Conservation (phyloP, 805 yeast species). For the Candida sakaeoensis region DNA sequence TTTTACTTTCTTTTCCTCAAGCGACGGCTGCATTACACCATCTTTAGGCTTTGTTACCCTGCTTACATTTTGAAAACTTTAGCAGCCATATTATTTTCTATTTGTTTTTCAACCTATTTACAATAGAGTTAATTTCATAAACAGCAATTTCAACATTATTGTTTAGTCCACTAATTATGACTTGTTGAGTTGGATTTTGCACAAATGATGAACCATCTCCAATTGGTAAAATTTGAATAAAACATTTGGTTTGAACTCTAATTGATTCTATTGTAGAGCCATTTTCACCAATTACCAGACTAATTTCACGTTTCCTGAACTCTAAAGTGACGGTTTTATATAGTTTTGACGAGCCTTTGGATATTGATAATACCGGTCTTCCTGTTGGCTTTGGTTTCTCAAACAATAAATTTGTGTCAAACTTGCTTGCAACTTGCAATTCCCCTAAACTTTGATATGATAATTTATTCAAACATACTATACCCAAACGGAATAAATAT, state of each 20-base stretch:
- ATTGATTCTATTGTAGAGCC: slow-evolving; percentile 22
- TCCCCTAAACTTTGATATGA: background rate
- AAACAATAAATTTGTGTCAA: background rate
- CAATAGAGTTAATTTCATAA: slow-evolving; percentile 10
- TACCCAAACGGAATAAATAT: background rate
- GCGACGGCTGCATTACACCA: no score
- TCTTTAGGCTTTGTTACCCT: slow-evolving; percentile 5
- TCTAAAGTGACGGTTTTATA: slow-evolving; percentile 1
- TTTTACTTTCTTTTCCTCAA: no score
- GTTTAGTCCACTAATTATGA: slow-evolving; percentile 15
- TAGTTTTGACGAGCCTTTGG: background rate
- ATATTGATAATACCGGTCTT: background rate
- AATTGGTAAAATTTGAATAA: slow-evolving; percentile 19
- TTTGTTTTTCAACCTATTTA: slow-evolving; percentile 6
- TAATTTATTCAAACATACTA: background rate
- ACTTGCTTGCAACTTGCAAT: background rate
- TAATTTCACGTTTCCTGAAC: slow-evolving; percentile 19
- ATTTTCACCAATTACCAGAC: slow-evolving; percentile 22
- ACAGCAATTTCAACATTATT: slow-evolving; percentile 16
- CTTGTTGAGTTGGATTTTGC: slow-evolving; percentile 14
- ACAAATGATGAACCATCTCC: slow-evolving; percentile 8
- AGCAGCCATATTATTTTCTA: background rate
- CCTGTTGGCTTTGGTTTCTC: background rate
- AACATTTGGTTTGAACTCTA: slow-evolving; percentile 20
- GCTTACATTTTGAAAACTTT: background rate